These are phyloP conservation scores for Chenopodium suecicum DNA, from an alignment of 148 eudicot genomes.

Conservation along the genomic window DNA sequence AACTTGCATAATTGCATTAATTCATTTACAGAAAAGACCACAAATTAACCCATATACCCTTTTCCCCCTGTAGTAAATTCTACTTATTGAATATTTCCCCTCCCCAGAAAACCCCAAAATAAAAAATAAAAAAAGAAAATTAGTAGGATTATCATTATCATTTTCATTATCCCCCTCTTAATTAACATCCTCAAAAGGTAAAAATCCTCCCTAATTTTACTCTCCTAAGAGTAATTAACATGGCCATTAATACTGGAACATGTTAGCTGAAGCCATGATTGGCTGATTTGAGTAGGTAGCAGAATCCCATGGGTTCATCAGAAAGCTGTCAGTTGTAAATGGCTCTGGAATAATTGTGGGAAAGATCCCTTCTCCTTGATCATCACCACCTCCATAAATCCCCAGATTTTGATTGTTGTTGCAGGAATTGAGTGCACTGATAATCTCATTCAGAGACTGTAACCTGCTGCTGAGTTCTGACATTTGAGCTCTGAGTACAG, in stretches of 20 bases:
- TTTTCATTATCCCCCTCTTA: neutral
- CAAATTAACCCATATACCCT: neutral
- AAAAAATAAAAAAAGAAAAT: neutral
- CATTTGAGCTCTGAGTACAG: conserved; percentile 61
- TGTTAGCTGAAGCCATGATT: conserved; percentile 52
- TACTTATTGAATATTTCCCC: conserved; percentile 23
- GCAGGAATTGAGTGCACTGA: conserved; percentile 14
- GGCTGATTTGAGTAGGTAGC: conserved; percentile 40
- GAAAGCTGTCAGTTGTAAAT: conserved; percentile 26
- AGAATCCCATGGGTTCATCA: conserved; percentile 43
- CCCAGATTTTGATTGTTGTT: conserved; percentile 19
- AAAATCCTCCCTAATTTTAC: neutral
- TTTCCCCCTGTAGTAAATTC: conserved; percentile 16
- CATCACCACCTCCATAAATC: conserved; percentile 22
- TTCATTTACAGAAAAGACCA: conserved; percentile 28
- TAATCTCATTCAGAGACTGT: conserved; percentile 58
- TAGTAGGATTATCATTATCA: neutral
- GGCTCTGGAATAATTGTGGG: conserved; percentile 15
- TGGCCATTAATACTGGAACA: conserved; percentile 36
- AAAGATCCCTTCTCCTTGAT: conserved; percentile 19
- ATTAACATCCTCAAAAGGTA: conserved; percentile 10
- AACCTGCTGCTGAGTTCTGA: conserved; percentile 59
- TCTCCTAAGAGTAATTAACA: conserved; percentile 9
- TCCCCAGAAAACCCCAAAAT: neutral
- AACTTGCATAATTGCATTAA: conserved; percentile 24